Conservation (phyloP, 768 basidiomycete species). For the Dioszegia crocea region DNA sequence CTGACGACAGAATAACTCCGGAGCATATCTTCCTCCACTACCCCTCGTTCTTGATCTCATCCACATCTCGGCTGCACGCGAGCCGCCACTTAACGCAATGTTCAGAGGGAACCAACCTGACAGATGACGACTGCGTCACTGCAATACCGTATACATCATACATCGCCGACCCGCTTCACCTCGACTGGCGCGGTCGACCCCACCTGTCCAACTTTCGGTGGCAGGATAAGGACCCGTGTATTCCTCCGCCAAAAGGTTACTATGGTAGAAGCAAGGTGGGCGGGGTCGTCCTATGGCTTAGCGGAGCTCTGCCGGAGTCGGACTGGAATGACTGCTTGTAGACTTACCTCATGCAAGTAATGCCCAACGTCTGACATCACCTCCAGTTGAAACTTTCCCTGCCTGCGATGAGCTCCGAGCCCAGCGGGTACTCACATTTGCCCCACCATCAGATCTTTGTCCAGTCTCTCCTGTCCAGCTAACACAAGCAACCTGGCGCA, state of each 20-base stretch:
- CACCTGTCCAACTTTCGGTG: slow-evolving; percentile 38
- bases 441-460: slow-evolving; percentile 89
- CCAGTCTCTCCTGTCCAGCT: slow-evolving; percentile 87
- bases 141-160: neutral
- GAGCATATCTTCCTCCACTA: slow-evolving; percentile 15
- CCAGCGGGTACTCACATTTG: slow-evolving; percentile 69
- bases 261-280: slow-evolving; percentile 69
- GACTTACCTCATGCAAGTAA: slow-evolving; percentile 81
- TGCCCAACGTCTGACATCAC: slow-evolving; percentile 86
- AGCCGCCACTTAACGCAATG: slow-evolving; percentile 15
- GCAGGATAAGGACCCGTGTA: slow-evolving; percentile 42
- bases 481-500: slow-evolving; percentile 82
- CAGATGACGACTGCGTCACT: neutral
- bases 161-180: slow-evolving; percentile 1
- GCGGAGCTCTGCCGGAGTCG: neutral
- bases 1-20: slow-evolving; percentile 2
- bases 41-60: slow-evolving; percentile 35
- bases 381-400: slow-evolving; percentile 83
- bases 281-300: slow-evolving; percentile 73
- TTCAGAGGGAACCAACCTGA: slow-evolving; percentile 12
- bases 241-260: slow-evolving; percentile 90
- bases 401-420: slow-evolving; percentile 26
- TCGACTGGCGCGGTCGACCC: neutral
- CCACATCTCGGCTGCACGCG: slow-evolving; percentile 22
- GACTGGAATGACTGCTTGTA: too few species aligned